Evolutionary conservation across 2,329 filamentous ascomycete species (phyloP).

Genomic region (Pestalotiopsis sp.): DNA sequence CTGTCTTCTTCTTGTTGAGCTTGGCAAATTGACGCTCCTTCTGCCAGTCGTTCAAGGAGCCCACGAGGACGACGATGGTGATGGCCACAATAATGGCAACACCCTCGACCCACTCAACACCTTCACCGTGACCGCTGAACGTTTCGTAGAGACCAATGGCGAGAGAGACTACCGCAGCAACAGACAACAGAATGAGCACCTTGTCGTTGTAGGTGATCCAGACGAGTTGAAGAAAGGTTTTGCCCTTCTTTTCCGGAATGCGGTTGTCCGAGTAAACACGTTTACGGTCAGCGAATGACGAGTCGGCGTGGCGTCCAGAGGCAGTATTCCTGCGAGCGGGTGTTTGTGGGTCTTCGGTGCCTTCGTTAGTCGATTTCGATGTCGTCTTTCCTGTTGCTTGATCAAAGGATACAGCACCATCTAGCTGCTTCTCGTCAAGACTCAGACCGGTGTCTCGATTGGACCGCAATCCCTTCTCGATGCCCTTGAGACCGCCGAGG

Average conservation of each 20-base stretch:
- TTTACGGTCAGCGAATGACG: slow-evolving; percentile 63
- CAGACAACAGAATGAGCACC: slow-evolving; percentile 71
- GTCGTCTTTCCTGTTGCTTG: slow-evolving; percentile 56
- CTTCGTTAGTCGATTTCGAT: slow-evolving; percentile 37
- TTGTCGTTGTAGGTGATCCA: slow-evolving; percentile 89
- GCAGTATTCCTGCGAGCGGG: slow-evolving; percentile 21
- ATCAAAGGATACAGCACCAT: slow-evolving; percentile 71
- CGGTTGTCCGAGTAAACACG: slow-evolving; percentile 74
- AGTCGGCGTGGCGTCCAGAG: slow-evolving; percentile 20
- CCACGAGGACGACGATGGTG: slow-evolving; percentile 74
- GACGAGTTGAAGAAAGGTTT: slow-evolving; percentile 71
- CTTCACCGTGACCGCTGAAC: slow-evolving; percentile 60
- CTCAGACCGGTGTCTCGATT: slow-evolving; percentile 76
- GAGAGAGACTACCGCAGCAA: slow-evolving; percentile 72
- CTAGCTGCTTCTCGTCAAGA: slow-evolving; percentile 69
- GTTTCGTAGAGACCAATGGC: slow-evolving; percentile 77
- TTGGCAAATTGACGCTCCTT: slow-evolving; percentile 81
- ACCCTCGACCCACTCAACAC: slow-evolving; percentile 79
- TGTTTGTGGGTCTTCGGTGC: slow-evolving; percentile 24
- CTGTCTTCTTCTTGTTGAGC: slow-evolving; percentile 78
- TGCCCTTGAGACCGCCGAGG: slow-evolving; percentile 74
- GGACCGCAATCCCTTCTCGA: slow-evolving; percentile 78
- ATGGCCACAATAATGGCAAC: slow-evolving; percentile 84
- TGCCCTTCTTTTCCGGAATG: slow-evolving; percentile 74
- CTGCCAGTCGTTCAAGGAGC: slow-evolving; percentile 78